Evolutionary conservation across 768 basidiomycete genomes (phyloP), one percentile per base, ranked within the genome.

Genomic region (Suillus decipiens): DNA sequence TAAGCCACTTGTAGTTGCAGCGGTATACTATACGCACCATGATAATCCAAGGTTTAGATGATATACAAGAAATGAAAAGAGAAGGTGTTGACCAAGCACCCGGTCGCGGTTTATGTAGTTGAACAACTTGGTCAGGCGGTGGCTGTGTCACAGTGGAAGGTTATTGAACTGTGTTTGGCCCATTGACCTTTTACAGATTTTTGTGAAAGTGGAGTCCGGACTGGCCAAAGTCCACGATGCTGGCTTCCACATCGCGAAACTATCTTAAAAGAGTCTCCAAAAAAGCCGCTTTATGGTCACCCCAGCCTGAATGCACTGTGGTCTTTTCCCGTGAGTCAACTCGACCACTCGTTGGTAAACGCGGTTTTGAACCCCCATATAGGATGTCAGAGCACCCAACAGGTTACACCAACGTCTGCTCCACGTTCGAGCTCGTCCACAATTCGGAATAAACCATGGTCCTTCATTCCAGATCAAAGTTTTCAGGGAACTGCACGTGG

Each of bases 371-470:
- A 43, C 59, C 3, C 19, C 11, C 41, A 14, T 41, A 31, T 33
- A 62, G 61, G 61, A 24, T 61, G 60, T 56, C 54, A 59, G 59
- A 60, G 50, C 24, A 60, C 59, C 11, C 51, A 60, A 37, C 59
- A 56, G 14, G 28, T 59, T 37, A 36, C 60, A 37, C 5, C 51
- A 24, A 28, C 28, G 11, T 22, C 47, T 39, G 47, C 53, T 22
- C 37, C 37, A 28, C 24, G 11, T 28, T 31, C 55, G 9, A 17
- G 37, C 37, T 56, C 55, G 5, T 56, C 56, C 19, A 9, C 24
- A 28, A 63, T 68, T 39, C 69, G 67, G 10, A 64, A 66, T 19
- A 67, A 68, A 6, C 75, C 75, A 8, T 77, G 72, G 71, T 62
- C 75, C 1, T 71, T 75, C 41, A 62, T 65, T 33, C 55, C 64